phyloP scores from a whole-genome alignment of 108 stramenopile species.

The Chaetoceros muelleri region DNA sequence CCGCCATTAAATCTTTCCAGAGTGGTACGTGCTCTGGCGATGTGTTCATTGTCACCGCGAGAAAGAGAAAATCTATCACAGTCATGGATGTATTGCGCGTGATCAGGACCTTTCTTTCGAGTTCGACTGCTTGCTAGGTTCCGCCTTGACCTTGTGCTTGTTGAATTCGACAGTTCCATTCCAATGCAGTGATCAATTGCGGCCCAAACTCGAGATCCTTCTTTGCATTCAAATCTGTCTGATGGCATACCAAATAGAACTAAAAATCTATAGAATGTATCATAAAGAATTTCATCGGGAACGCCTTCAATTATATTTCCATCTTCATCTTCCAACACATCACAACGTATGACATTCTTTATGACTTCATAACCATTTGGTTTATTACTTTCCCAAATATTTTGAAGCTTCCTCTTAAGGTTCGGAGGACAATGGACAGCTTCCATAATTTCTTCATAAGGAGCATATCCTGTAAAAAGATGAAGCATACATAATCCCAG shows the following conservation, averaged over 20 bases:
- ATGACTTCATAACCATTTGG: constrained; percentile 42
- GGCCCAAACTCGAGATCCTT: constrained; percentile 52
- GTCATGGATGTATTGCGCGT: constrained; percentile 35
- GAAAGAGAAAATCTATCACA: constrained; percentile 41
- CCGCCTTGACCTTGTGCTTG: background rate
- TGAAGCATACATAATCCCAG: constrained; percentile 93
- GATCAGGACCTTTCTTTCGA: constrained; percentile 24
- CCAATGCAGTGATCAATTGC: constrained; percentile 36
- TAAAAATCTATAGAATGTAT: constrained; percentile 90
- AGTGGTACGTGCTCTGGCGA: constrained; percentile 45
- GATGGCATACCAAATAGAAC: constrained; percentile 87
- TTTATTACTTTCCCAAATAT: constrained; percentile 70
- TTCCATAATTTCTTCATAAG: constrained; percentile 96
- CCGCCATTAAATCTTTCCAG: constrained; percentile 64
- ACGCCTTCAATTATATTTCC: constrained; percentile 60
- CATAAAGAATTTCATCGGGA: constrained; percentile 71
- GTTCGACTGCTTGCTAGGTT: constrained; percentile 1
- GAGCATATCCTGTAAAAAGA: constrained; percentile 88
- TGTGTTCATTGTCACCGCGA: constrained; percentile 45
- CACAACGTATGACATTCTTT: constrained; percentile 51
- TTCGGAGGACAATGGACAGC: constrained; percentile 68
- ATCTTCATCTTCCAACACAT: constrained; percentile 62
- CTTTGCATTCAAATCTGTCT: constrained; percentile 17
- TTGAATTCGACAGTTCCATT: background rate
- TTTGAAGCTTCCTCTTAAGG: constrained; percentile 44